These are phyloP conservation scores for Arabis alpina DNA, from an alignment of 345 rosid species.

Conservation along the genomic window DNA sequence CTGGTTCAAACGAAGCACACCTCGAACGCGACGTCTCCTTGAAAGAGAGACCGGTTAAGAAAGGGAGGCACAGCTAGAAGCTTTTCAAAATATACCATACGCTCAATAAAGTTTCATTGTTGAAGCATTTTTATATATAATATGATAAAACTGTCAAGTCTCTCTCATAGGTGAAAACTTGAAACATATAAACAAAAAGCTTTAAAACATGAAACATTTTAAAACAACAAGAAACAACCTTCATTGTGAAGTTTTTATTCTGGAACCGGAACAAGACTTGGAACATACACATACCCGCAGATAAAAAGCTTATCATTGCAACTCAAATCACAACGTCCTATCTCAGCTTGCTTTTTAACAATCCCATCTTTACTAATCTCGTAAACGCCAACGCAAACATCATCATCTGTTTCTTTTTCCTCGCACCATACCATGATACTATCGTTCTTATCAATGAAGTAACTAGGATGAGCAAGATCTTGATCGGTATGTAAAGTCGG, in stretches of 20 bases:
- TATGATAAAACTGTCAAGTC: not conserved
- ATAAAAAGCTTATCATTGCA: conserved; percentile 8
- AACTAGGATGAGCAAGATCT: conserved; percentile 31
- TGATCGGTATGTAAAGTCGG: conserved; percentile 40
- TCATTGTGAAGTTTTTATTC: conserved; percentile 18
- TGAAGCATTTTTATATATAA: not conserved
- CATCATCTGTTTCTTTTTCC: conserved; percentile 15
- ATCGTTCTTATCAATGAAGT: conserved; percentile 31
- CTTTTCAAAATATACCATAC: no score
- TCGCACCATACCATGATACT: conserved; percentile 34
- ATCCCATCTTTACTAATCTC: conserved; percentile 32
- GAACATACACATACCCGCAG: conserved; percentile 22
- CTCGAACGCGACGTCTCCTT: no score
- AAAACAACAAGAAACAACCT: not conserved
- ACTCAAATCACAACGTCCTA: conserved; percentile 23
- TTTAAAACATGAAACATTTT: not conserved
- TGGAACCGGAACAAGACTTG: conserved; percentile 40
- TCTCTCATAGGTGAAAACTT: not conserved
- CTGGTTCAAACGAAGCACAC: no score
- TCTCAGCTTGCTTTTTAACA: conserved; percentile 7
- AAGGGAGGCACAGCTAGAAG: no score
- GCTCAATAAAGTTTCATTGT: not conserved
- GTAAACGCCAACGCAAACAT: conserved; percentile 22
- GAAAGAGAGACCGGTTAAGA: no score
- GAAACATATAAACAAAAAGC: not conserved